Base-by-base conservation (phyloP, 805 yeast species). In the Saccharomyces mikatae region DNA sequence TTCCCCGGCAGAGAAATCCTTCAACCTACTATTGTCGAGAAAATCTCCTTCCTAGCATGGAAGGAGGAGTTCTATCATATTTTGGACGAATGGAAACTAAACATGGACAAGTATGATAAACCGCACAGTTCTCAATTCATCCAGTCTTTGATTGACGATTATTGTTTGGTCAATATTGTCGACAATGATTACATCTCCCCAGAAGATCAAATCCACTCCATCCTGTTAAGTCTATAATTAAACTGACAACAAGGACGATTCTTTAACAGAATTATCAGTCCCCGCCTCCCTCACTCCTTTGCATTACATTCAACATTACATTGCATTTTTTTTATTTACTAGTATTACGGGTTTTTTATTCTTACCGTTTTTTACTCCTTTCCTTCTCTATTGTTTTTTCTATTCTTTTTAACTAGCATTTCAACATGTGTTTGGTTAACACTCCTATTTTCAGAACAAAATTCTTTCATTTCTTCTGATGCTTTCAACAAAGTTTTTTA, bases 21-120 rank as follows among this genome's bases (percentile, higher is more conserved):
- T 59, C 98, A 92, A 74, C 97, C 98, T 52, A 92, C 98, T 0
- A 89, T 92, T 68, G 97, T 92, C 22, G 98, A 92, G 69, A 86
- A 84, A 65, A 82, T 84, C 41, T 89, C 97, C 2, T 92, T 92
- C 71, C 74, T 91, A 62, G 98, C 98, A 13, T 92, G 98, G 98
- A 91, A 89, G 69, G 97, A 92, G 69, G 98, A 92, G 71, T 92
- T 92, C 44, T 92, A 79, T 77, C 78, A 89, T 58, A 83, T 92
- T 57, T 78, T 90, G 52, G 76, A 79, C 51, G 96, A 89, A 68
- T 92, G 98, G 98, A 76, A 75, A 60, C 71, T 75, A 47, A 78
- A 80, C 50, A 79, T 78, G 62, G 73, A 74, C 44, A 70, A 70
- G 26, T 63, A 68, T 51, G 71, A 68, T 8, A 66, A 69, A 44